These are phyloP conservation scores for Trichosporon sp. DNA, from an alignment of 1,284 basidiomycete species.

Conservation along the genomic window DNA sequence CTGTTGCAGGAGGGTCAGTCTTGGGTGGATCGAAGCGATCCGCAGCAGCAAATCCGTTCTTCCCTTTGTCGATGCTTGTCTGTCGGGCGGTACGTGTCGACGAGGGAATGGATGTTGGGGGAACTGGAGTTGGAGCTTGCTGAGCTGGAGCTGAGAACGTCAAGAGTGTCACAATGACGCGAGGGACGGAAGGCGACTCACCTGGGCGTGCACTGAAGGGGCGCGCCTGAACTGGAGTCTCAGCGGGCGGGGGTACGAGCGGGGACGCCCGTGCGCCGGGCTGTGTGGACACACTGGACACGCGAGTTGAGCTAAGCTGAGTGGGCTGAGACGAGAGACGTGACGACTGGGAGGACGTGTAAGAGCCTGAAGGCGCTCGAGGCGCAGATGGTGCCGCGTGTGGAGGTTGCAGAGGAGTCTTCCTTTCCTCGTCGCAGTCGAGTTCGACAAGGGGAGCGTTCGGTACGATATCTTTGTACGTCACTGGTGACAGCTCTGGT, in stretches of 20 bases:
- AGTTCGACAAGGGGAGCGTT: background rate
- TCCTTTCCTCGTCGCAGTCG: background rate
- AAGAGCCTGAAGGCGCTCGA: background rate
- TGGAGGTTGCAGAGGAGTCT: background rate
- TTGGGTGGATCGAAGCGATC: background rate
- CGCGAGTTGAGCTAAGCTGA: background rate
- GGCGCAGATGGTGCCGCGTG: background rate
- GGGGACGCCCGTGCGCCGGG: background rate
- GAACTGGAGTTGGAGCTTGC: background rate
- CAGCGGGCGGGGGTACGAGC: background rate
- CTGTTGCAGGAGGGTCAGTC: background rate
- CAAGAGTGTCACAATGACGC: background rate
- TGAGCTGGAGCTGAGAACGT: background rate
- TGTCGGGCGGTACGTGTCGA: background rate
- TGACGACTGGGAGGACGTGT: background rate
- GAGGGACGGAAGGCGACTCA: background rate
- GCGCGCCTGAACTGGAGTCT: background rate
- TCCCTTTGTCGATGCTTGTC: background rate
- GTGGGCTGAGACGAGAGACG: conserved; percentile 3
- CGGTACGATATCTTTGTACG: too few species aligned
- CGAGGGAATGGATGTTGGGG: background rate
- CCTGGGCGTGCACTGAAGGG: background rate
- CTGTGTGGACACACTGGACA: background rate
- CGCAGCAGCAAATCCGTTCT: background rate
- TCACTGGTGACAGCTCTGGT: background rate